Base-by-base conservation (phyloP, 2,329 filamentous ascomycete species). In the Monilinia fructigena region DNA sequence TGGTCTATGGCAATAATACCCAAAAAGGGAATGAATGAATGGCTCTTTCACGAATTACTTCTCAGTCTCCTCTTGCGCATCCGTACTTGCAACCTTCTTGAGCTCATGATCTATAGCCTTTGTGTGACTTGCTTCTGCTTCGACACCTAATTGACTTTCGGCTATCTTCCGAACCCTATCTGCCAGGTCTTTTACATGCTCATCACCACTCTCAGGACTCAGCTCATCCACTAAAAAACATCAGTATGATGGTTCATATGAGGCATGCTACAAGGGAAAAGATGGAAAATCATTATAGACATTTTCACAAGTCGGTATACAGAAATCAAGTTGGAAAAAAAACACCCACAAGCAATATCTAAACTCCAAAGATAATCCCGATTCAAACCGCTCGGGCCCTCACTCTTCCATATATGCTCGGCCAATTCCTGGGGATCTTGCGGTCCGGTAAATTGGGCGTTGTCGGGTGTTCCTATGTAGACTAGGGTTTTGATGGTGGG, bases 391-490 rank as follows among this genome's bases (percentile, higher is more conserved):
- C 93, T 97, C 31, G 93, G 91, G 0, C 95, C 95, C 52, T 81
- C 78, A 73, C 91, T 92, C 58, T 80, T 80, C 72, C 88, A 84
- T 73, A 99, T 98, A 78, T 94, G 91, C 77, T 87, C 84, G 31
- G 94, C 93, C 61, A 98, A 83, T 53, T 80, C 77, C 74, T 92
- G 86, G 0, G 91, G 90, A 64, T 95, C 89, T 76, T 96, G 93
- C 0, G 89, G 87, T 0, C 92, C 92, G 48, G 93, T 83, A 75
- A 99, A 99, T 77, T 98, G 95, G 65, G 92, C 89, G 75, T 99
- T 99, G 55, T 89, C 87, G 0, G 95, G 95, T 2, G 96, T 90
- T 28, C 95, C 95, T 75, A 99, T 98, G 78, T 99, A 99, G 1
- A 96, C 92, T 69, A 97, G 85, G 67, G 84, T 82, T 64, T 76